Percentiles rank a stretch among this genome's conserved stretches.
phyloP scores from a whole-genome alignment of 108 stramenopile genomes.

The Discostella pseudostelligera region DNA sequence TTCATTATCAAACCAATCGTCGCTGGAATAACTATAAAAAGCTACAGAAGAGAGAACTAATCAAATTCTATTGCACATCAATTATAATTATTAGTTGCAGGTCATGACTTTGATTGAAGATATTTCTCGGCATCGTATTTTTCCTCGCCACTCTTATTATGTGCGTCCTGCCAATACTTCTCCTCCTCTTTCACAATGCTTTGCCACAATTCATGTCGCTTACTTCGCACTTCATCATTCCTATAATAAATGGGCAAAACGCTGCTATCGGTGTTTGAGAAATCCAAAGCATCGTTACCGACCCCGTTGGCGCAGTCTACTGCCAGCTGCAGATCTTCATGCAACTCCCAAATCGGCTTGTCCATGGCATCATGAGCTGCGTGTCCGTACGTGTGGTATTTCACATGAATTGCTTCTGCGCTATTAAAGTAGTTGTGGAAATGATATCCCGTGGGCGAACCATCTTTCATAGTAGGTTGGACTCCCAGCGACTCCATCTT shows the following conservation, averaged over 20 bases:
- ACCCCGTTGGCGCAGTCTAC: conserved; percentile 19
- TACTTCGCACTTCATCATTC: conserved; percentile 19
- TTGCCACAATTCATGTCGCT: conserved; percentile 27
- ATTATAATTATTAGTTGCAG: too few relatives aligned
- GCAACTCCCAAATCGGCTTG: conserved; percentile 25
- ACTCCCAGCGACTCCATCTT: conserved; percentile 8
- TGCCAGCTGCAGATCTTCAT: conserved; percentile 26
- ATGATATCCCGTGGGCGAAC: conserved; percentile 41
- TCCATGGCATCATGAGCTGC: conserved; percentile 13
- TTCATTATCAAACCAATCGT: too few relatives aligned
- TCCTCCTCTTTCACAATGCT: conserved; percentile 23
- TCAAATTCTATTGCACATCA: too few relatives aligned
- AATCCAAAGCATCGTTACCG: conserved; percentile 6
- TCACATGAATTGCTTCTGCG: conserved; percentile 28
- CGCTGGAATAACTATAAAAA: too few relatives aligned
- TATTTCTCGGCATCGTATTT: background rate
- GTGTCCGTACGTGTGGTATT: conserved; percentile 53
- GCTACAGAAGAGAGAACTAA: too few relatives aligned
- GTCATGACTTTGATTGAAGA: background rate
- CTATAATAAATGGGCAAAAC: conserved; percentile 30
- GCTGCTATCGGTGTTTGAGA: conserved; percentile 4
- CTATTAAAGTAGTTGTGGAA: conserved; percentile 53
- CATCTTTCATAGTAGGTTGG: background rate
- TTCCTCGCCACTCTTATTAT: background rate
- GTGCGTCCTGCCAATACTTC: too few relatives aligned